Evolutionary conservation across 208 protist species (phyloP).

Genomic region (Trypanosoma avium): DNA sequence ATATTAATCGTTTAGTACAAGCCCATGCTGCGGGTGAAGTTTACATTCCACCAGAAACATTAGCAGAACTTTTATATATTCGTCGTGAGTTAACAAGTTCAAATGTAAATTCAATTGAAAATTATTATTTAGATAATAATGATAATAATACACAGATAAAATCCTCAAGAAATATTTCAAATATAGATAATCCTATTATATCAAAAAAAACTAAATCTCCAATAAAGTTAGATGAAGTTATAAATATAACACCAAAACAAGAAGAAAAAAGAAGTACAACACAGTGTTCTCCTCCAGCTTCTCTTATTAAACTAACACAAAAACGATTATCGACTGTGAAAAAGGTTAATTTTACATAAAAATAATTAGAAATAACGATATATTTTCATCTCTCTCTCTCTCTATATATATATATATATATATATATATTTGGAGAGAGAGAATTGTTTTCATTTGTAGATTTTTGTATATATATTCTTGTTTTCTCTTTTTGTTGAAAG

Average conservation of each 20-base stretch:
- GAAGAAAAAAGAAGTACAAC: neutral
- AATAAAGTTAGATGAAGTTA: too few relatives aligned
- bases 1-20: constrained; percentile 44
- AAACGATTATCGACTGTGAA: neutral
- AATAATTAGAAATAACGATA: too few relatives aligned
- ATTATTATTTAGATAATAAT: neutral
- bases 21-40: constrained; percentile 23
- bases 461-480: too few relatives aligned
- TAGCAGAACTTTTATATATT: constrained; percentile 54
- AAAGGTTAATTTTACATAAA: too few relatives aligned
- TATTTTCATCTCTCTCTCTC: too few relatives aligned
- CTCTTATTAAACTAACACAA: constrained; percentile 8
- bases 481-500: too few relatives aligned
- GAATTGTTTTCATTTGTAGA: too few relatives aligned
- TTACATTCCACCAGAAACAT: constrained; percentile 19
- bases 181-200: neutral
- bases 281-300: neutral
- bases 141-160: neutral
- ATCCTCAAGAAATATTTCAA: neutral
- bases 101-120: neutral
- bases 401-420: too few relatives aligned
- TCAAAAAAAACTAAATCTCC: too few relatives aligned
- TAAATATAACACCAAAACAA: neutral
- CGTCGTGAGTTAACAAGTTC: constrained; percentile 3
- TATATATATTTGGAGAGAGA: too few relatives aligned